Evolutionary conservation across 306 rosid species (phyloP).

Genomic region (Castanospermum australe): DNA sequence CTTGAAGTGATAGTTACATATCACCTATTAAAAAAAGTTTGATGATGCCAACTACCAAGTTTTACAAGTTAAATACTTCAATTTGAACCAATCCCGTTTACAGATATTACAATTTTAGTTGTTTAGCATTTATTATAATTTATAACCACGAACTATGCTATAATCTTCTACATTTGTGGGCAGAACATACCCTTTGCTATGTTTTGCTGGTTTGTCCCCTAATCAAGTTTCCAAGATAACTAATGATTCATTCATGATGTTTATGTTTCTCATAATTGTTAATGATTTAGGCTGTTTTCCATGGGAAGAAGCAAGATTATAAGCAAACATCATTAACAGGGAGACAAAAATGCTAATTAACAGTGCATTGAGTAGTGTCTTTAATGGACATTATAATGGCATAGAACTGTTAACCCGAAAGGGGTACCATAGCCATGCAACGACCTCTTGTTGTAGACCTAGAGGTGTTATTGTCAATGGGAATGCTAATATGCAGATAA

Average conservation of each 20-base stretch:
- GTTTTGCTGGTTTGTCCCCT: background rate
- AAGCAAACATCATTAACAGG: conserved; percentile 12
- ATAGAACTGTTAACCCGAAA: background rate
- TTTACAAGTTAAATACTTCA: no score
- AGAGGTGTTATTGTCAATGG: conserved; percentile 6
- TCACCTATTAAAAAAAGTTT: no score
- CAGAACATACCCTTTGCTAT: background rate
- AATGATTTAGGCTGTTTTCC: conserved; percentile 27
- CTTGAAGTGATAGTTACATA: no score
- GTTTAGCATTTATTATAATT: background rate
- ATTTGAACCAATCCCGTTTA: no score
- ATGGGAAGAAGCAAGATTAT: background rate
- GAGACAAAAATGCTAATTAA: conserved; percentile 19
- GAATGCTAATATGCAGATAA: background rate
- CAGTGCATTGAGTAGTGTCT: background rate
- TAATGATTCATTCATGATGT: conserved; percentile 22
- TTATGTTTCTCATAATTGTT: conserved; percentile 34
- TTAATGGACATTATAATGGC: background rate
- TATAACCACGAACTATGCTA: background rate
- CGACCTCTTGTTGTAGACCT: background rate
- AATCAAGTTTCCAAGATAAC: conserved; percentile 11
- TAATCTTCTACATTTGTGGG: background rate
- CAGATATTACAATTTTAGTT: background rate
- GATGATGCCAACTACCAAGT: no score
- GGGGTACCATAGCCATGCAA: background rate